phyloP scores from a whole-genome alignment of 371 early-diverging fungal genomes.

The Syncephalastrum monosporum region DNA sequence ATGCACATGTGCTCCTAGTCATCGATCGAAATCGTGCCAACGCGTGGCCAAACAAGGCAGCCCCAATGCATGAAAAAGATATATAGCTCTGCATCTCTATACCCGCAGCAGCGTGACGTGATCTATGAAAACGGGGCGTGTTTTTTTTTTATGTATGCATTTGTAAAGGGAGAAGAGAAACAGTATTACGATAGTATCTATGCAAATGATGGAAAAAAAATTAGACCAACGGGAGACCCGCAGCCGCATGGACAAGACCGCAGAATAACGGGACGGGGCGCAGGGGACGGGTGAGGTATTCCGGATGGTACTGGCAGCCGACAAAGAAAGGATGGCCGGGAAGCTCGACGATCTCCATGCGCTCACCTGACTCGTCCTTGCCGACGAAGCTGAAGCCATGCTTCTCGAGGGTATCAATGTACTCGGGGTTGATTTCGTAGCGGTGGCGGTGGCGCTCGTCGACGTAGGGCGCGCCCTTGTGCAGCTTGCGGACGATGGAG shows the following conservation, averaged over 20 bases:
- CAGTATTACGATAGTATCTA: no score
- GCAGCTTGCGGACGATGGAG: conserved; percentile 65
- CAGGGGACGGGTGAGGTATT: conserved; percentile 95
- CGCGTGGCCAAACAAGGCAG: no score
- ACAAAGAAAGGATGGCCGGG: conserved; percentile 95
- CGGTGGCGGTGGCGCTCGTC: conserved; percentile 98
- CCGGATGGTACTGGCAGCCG: conserved; percentile 99
- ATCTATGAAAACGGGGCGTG: no score
- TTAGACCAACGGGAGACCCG: no score
- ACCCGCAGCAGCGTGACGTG: no score
- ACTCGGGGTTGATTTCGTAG: conserved; percentile 96
- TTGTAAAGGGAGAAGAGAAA: no score
- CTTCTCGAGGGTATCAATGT: conserved; percentile 74
- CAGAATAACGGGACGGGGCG: conserved; percentile 92
- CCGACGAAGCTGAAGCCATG: conserved; percentile 93
- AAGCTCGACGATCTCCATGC: conserved; percentile 97
- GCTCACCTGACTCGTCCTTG: conserved; percentile 88
- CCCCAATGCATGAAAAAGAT: no score
- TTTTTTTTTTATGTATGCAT: no score
- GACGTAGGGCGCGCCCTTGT: conserved; percentile 63
- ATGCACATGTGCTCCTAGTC: no score
- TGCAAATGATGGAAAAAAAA: no score
- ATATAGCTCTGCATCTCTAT: no score
- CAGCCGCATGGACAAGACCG: conserved; percentile 87
- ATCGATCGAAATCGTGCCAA: no score